phyloP scores from a whole-genome alignment of 495 filamentous ascomycete species.

The Penicillium atrosanguineum region DNA sequence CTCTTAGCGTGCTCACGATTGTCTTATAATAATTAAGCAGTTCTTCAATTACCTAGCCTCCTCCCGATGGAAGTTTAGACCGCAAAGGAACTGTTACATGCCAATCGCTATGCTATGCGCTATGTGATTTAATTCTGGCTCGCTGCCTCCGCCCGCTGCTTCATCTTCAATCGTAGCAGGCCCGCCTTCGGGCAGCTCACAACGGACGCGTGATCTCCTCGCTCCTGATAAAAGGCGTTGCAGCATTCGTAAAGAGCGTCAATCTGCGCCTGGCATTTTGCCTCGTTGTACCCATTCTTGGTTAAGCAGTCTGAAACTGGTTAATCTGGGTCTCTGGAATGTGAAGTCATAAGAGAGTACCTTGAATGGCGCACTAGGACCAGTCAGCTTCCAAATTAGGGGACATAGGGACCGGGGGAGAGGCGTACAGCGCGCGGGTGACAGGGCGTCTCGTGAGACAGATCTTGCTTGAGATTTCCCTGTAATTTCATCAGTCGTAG shows the following conservation, averaged over 20 bases:
- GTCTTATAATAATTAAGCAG: slow-evolving; percentile 79
- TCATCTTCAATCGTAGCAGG: slow-evolving; percentile 81
- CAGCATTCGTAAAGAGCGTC: slow-evolving; percentile 97
- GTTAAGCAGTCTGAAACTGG: slow-evolving; percentile 66
- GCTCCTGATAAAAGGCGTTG: slow-evolving; percentile 76
- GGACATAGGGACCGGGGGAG: neutral
- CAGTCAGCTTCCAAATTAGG: slow-evolving; percentile 2
- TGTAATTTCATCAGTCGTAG: slow-evolving; percentile 16
- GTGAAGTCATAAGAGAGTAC: slow-evolving; percentile 36
- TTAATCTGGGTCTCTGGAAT: neutral
- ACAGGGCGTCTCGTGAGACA: slow-evolving; percentile 76
- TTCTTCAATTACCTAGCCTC: slow-evolving; percentile 65
- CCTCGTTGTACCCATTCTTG: slow-evolving; percentile 85
- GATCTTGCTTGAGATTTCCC: slow-evolving; percentile 63
- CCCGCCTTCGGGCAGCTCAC: slow-evolving; percentile 83
- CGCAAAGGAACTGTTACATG: slow-evolving; percentile 52
- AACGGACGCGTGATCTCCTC: slow-evolving; percentile 73
- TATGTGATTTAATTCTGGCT: slow-evolving; percentile 3
- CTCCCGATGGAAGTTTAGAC: slow-evolving; percentile 52
- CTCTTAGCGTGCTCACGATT: slow-evolving; percentile 98
- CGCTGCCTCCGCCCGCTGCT: slow-evolving; percentile 62
- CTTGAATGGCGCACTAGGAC: slow-evolving; percentile 82
- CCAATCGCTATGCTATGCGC: slow-evolving; percentile 8
- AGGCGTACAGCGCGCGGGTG: slow-evolving; percentile 79
- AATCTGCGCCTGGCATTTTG: slow-evolving; percentile 74